Evolutionary conservation across 2,329 filamentous ascomycete species (phyloP), one percentile per base, ranked within the genome.

Genomic region (Aphanocladium album): DNA sequence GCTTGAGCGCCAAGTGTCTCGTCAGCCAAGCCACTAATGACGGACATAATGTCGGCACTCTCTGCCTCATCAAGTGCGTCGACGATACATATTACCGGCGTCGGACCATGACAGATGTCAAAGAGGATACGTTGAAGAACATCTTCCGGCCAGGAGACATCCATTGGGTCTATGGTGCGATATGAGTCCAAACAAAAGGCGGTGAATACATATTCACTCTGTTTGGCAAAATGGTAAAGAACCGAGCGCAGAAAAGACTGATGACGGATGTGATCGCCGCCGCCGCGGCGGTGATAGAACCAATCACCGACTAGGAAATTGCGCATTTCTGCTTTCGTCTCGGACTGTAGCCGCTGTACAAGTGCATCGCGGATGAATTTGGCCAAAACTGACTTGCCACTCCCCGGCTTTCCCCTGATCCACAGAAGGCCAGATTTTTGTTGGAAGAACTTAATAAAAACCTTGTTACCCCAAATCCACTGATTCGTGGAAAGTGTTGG

Each of bases 321-420:
- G 5, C 14, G 6, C 6, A 12, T 25, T 5, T 19, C 17, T 27
- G 16, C 3, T 30, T 14, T 14, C 17, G n/a, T 8, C 17, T 8
- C 14, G 8, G 33, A 37, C n/a, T 11, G 2, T 11, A 23, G 1
- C 47, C 25, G 17, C 37, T 64, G 12, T n/a, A 35, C 27, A 17
- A 61, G 55, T n/a, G 33, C 17, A 11, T 56, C 27, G n/a, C 52
- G 37, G 25, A 58, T 62, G n/a, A 35, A 25, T 30, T 50, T 53
- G 50, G 60, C 60, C 19, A 62, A 27, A n/a, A 62, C 54, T 17
- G 60, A 62, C 30, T 62, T 62, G 8, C 60, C 60, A 19, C 54
- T 62, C 7, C 60, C 60, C 7, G 60, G 60, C 30, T 62, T 62
- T 5, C 60, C 60, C n/a, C 43, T 21, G 33, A 62, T 58, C 54